A percentile compares a stretch with the other conserved stretches of the same genome.
phyloP scores from a whole-genome alignment of 768 basidiomycete genomes.

The Basidioascus undulatus region DNA sequence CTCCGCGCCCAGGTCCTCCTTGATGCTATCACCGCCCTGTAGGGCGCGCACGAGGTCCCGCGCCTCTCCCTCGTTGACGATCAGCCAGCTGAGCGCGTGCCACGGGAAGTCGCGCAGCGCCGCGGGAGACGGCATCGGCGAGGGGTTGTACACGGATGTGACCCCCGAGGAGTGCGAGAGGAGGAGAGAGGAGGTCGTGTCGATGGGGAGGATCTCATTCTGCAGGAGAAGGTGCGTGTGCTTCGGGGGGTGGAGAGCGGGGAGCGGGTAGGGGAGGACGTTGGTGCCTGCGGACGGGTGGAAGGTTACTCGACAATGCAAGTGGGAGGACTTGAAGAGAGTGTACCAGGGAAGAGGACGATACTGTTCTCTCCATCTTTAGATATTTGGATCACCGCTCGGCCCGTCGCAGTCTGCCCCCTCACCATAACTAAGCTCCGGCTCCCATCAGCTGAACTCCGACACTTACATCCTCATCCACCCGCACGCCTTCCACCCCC shows the following conservation, averaged over 20 bases:
- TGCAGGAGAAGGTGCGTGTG: conserved; percentile 21
- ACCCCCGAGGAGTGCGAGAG: conserved; percentile 10
- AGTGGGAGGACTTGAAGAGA: too few species aligned
- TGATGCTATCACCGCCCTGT: not conserved
- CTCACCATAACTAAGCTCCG: not conserved
- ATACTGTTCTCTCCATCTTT: conserved; percentile 23
- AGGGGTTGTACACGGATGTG: conserved; percentile 21
- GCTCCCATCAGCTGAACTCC: not conserved
- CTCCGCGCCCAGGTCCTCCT: not conserved
- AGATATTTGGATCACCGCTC: conserved; percentile 23
- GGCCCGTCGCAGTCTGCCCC: conserved; percentile 17
- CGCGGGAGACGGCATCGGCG: conserved; percentile 18
- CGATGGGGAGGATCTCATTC: conserved; percentile 22
- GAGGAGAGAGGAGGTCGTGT: conserved; percentile 13
- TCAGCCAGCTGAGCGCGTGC: conserved; percentile 18
- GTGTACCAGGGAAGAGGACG: conserved; percentile 12
- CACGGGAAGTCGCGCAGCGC: conserved; percentile 19
- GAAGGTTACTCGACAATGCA: too few species aligned
- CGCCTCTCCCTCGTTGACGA: conserved; percentile 23
- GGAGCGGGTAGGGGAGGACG: conserved; percentile 2
- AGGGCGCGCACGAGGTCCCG: conserved; percentile 10
- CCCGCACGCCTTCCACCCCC: conserved; percentile 8
- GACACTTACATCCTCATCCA: conserved; percentile 12
- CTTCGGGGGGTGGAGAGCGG: conserved; percentile 3
- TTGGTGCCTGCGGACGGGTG: too few species aligned